Percentiles rank a stretch among this genome's conserved stretches.
phyloP scores from a whole-genome alignment of 371 early-diverging fungal species.

The Vairimorpha apis region DNA sequence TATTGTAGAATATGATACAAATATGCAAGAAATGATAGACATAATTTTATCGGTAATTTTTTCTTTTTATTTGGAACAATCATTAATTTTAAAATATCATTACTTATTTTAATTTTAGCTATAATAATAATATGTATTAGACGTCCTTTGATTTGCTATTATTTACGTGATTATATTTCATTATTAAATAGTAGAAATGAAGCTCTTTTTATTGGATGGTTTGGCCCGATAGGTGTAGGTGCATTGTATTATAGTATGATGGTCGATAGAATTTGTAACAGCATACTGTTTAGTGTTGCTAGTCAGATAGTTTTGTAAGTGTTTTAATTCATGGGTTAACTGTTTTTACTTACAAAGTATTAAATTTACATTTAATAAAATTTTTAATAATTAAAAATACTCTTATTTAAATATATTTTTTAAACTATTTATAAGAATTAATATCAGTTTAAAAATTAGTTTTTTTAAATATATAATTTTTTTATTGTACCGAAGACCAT shows the following conservation, averaged over 20 bases:
- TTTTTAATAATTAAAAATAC: background rate
- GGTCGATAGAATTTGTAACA: conserved; percentile 36
- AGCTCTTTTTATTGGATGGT: conserved; percentile 84
- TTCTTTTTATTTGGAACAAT: conserved; percentile 81
- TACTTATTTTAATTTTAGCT: conserved; percentile 67
- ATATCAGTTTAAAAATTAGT: too few species aligned
- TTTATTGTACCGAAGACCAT: too few species aligned
- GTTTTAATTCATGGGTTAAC: conserved; percentile 51
- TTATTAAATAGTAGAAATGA: conserved; percentile 70
- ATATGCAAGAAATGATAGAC: conserved; percentile 80
- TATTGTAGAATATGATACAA: conserved; percentile 69
- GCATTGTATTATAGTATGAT: conserved; percentile 68
- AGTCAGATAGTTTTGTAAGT: conserved; percentile 51
- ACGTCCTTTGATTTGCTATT: conserved; percentile 71
- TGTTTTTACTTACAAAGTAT: conserved; percentile 36
- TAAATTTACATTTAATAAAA: background rate
- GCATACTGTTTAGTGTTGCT: conserved; percentile 38
- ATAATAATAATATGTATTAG: conserved; percentile 72
- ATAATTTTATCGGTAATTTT: conserved; percentile 75
- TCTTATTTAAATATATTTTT: background rate
- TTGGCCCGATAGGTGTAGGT: conserved; percentile 82
- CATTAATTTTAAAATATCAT: conserved; percentile 70
- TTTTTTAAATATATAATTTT: too few species aligned
- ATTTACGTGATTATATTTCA: conserved; percentile 68
- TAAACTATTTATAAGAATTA: background rate